A percentile compares a stretch with the other conserved stretches of the same genome.
Evolutionary conservation across 169 alveolate species (phyloP).

Genomic region (Fabrea salina): DNA sequence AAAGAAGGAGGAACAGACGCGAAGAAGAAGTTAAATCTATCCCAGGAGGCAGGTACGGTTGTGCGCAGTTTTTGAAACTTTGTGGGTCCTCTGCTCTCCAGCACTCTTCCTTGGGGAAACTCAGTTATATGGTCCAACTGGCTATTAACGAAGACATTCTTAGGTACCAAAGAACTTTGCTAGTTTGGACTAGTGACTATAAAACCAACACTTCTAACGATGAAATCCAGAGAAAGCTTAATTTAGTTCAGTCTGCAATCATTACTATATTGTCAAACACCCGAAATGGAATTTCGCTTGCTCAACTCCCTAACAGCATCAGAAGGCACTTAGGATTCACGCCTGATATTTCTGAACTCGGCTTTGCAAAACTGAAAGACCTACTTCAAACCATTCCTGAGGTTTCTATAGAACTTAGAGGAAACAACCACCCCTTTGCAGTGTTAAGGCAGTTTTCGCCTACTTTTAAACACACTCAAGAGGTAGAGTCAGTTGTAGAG

Average conservation of each 20-base stretch:
- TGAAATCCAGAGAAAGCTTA: not conserved
- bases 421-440: not conserved
- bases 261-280: not conserved
- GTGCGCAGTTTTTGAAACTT: conserved; percentile 58
- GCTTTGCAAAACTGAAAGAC: conserved; percentile 29
- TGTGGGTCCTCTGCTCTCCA: conserved; percentile 53
- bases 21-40: conserved; percentile 41
- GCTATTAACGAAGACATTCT: conserved; percentile 53
- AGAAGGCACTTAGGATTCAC: not conserved
- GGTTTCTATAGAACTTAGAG: not conserved
- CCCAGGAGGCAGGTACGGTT: conserved; percentile 74
- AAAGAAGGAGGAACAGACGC: not conserved
- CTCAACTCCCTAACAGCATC: conserved; percentile 20
- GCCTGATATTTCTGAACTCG: conserved; percentile 11
- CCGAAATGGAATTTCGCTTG: conserved; percentile 23
- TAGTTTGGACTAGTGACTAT: conserved; percentile 30
- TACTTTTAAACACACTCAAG: not conserved
- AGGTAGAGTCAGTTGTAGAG: not conserved
- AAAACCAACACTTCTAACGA: not conserved
- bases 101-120: conserved; percentile 41
- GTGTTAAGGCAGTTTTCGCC: not conserved
- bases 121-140: conserved; percentile 49
- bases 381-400: not conserved
- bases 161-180: conserved; percentile 53
- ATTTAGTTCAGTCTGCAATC: not conserved